Conservation (phyloP, 768 basidiomycete genomes). For the Boletus patriciae region DNA sequence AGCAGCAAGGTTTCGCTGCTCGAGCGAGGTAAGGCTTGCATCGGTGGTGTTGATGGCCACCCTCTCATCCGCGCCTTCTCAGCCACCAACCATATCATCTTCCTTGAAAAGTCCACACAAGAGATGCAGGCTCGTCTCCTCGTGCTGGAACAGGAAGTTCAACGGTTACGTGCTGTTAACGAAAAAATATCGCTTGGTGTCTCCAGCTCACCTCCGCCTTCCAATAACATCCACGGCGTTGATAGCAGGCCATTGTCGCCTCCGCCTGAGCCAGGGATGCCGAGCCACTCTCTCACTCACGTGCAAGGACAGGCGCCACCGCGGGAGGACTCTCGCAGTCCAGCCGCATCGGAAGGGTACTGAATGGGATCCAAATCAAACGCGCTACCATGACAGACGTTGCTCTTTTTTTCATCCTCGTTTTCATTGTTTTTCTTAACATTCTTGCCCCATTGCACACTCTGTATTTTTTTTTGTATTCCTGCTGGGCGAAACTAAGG, state of each 20-base stretch:
- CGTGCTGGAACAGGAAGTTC: conserved; percentile 65
- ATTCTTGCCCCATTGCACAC: conserved; percentile 34
- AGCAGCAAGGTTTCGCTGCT: conserved; percentile 87
- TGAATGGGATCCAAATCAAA: conserved; percentile 23
- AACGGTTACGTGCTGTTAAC: conserved; percentile 70
- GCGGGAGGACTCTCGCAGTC: conserved; percentile 58
- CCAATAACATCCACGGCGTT: conserved; percentile 40
- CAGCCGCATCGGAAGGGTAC: conserved; percentile 33
- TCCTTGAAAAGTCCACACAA: conserved; percentile 70
- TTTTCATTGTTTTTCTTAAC: conserved; percentile 28
- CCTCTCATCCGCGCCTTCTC: conserved; percentile 14
- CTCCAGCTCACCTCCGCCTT: conserved; percentile 56
- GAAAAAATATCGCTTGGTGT: conserved; percentile 78
- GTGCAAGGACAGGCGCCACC: conserved; percentile 61
- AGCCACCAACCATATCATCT: conserved; percentile 81
- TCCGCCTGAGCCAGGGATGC: conserved; percentile 54
- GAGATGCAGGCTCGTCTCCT: conserved; percentile 68
- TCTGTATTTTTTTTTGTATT: conserved; percentile 38
- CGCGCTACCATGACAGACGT: conserved; percentile 26
- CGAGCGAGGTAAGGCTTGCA: conserved; percentile 69
- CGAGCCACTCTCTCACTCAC: conserved; percentile 51
- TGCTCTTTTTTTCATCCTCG: conserved; percentile 36
- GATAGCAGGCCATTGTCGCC: conserved; percentile 60
- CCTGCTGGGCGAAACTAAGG: conserved; percentile 27
- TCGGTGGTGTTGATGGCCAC: conserved; percentile 1